phyloP scores from a whole-genome alignment of 768 basidiomycete genomes.

The Tylopilus intermedius region DNA sequence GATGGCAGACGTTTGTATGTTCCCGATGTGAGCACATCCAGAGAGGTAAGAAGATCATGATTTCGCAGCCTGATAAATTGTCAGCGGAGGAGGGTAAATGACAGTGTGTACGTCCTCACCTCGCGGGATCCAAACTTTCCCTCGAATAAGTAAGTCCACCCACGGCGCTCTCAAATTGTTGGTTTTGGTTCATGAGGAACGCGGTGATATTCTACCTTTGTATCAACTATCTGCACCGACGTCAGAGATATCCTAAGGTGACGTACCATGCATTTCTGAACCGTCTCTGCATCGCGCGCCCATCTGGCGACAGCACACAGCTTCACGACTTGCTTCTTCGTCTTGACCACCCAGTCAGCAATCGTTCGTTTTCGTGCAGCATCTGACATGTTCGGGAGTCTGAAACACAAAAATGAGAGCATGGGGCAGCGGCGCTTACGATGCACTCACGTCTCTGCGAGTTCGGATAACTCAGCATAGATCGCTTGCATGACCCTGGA shows the following conservation, averaged over 20 bases:
- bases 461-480: constrained; percentile 76
- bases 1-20: constrained; percentile 81
- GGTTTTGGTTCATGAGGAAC: constrained; percentile 81
- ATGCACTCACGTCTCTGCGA: constrained; percentile 74
- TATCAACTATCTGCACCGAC: neutral
- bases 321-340: constrained; percentile 85
- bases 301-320: constrained; percentile 83
- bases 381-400: constrained; percentile 81
- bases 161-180: constrained; percentile 73
- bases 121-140: constrained; percentile 68
- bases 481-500: constrained; percentile 74
- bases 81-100: neutral
- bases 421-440: neutral
- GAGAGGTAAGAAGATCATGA: constrained; percentile 86
- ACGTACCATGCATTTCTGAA: constrained; percentile 81
- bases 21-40: constrained; percentile 84
- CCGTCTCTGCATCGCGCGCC: constrained; percentile 77
- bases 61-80: constrained; percentile 65
- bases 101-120: constrained; percentile 40
- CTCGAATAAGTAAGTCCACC: constrained; percentile 58
- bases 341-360: constrained; percentile 88
- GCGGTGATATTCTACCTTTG: constrained; percentile 70
- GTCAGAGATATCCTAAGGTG: neutral
- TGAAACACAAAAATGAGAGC: constrained; percentile 22
- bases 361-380: constrained; percentile 71